Evolutionary conservation across 2,329 filamentous ascomycete genomes (phyloP), one percentile per base, ranked within the genome.

Genomic region (Chalaropsis thielavioides): DNA sequence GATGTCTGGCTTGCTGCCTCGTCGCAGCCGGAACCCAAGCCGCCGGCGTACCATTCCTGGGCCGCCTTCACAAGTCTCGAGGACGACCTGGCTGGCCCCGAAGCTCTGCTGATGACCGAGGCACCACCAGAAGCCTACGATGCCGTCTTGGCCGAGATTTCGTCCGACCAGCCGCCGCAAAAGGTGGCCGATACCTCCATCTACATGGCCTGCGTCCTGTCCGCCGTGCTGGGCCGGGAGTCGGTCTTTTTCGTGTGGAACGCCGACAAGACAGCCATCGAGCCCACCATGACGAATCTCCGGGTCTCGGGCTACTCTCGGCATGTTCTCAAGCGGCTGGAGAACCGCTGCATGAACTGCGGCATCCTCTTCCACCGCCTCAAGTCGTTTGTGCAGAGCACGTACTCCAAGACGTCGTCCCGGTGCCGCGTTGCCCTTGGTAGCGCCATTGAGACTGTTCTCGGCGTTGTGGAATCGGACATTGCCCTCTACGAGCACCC

Each of bases 211-310:
- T 86, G 84, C 11, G 75, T 92, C 0, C 77, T 87, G 67, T 81
- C 84, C 13, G 76, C 92, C 0, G 83, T 84, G 0, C 79, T 91
- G 5, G 89, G 89, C 0, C 80, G 88, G 60, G 85, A 84, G 46
- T 92, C 89, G 0, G 78, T 87, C 1, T 80, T 94, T 41, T 94
- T 90, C 72, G 71, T 74, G 0, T 90, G 83, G 78, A 76, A 85
- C 62, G 72, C 77, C 1, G 75, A 76, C 2, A 77, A 77, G 35
- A 74, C 74, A 27, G 75, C 75, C 0, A 90, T 92, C 69, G 72
- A 75, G 17, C 77, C 80, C 10, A 73, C 74, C 1, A 69, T 81
- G 0, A 70, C 76, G 0, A 72, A 75, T 6, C 76, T 83, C 67
- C 77, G 82, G 60, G 76, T 84, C 51, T 80, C 82, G 0, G 83